Base-by-base conservation (phyloP, 169 alveolate genomes). In the Eimeria sp. region DNA sequence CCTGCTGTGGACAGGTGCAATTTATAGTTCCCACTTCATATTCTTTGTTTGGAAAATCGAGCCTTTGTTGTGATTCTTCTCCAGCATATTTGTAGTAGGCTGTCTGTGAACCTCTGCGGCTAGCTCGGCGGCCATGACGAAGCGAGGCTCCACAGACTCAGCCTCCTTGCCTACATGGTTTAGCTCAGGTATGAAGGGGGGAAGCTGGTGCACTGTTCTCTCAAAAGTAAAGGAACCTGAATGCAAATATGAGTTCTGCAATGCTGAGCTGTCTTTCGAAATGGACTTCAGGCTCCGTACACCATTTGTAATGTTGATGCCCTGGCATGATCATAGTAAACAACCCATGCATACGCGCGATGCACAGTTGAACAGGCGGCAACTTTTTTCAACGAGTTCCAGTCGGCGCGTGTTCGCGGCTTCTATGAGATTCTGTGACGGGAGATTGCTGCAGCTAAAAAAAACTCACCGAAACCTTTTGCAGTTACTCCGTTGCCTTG, bases 401-500 rank as follows among this genome's bases (percentile, higher is more conserved):
- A 74, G 83, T 74, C 18, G 14, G 58, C 58, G 43, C 58, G 56
- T 74, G 30, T 33, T 37, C 33, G 23, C 56, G 56, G 56, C 30
- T 20, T 23, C 18, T 4, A 40, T 74, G 83, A 40, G 30, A 40
- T 40, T 74, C 3, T 74, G 13, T 14, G 20, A 18, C 33, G 18
- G 33, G 83, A 37, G 83, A 14, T 56, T 6, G 46, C 23, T 16
- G 56, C 8, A 37, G 58, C 43, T 37, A 13, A 49, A 46, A 52
- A 90, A 54, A 97, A 96, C 95, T 97, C 96, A 66, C 99, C 99
- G 82, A 98, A 97, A 8, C 97, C 97, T 85, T 96, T 95, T 72
- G 97, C 97, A 60, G 97, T 97, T 13, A 98, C 99, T 74, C 98
- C 97, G 60, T 95, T 96, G 46, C 98, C 98, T 46, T 96, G 95